Conservation (phyloP, 352 stramenopile species). For the Globisporangium middletonii region DNA sequence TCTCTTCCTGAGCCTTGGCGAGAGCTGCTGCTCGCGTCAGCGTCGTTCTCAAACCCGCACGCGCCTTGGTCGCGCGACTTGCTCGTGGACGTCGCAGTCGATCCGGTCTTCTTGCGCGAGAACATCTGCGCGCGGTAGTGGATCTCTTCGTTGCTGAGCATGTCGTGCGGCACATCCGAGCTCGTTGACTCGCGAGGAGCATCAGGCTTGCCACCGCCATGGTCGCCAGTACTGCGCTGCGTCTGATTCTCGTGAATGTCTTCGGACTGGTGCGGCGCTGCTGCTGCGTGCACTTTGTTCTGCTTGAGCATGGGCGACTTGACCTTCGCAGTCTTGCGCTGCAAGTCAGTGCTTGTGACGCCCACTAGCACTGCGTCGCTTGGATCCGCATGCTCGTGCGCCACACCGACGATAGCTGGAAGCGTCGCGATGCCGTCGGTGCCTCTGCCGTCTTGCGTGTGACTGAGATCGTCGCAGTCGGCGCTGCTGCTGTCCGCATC, state of each 20-base stretch:
- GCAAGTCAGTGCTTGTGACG: background rate
- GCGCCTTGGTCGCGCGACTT: constrained; percentile 20
- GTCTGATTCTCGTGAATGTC: background rate
- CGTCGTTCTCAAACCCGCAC: constrained; percentile 2
- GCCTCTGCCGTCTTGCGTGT: too few species aligned
- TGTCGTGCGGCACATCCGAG: constrained; percentile 13
- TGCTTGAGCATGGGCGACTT: constrained; percentile 13
- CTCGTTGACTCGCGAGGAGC: background rate
- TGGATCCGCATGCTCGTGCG: too few species aligned
- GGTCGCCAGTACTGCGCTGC: background rate
- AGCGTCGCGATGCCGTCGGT: too few species aligned
- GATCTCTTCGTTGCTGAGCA: constrained; percentile 64
- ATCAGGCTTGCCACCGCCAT: background rate
- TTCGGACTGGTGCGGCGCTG: too few species aligned
- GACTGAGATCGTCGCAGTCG: background rate
- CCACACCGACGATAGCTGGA: too few species aligned
- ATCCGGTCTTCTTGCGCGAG: constrained; percentile 50
- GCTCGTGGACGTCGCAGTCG: constrained; percentile 15
- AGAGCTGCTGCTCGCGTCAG: background rate
- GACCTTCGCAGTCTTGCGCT: constrained; percentile 1
- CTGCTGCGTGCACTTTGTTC: constrained; percentile 29
- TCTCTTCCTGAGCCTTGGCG: background rate
- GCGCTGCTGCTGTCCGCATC: constrained; percentile 4
- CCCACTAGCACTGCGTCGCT: background rate
- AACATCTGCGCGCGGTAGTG: constrained; percentile 57